Base-by-base conservation (phyloP, 768 basidiomycete genomes). In the Amanita subjunquillea region DNA sequence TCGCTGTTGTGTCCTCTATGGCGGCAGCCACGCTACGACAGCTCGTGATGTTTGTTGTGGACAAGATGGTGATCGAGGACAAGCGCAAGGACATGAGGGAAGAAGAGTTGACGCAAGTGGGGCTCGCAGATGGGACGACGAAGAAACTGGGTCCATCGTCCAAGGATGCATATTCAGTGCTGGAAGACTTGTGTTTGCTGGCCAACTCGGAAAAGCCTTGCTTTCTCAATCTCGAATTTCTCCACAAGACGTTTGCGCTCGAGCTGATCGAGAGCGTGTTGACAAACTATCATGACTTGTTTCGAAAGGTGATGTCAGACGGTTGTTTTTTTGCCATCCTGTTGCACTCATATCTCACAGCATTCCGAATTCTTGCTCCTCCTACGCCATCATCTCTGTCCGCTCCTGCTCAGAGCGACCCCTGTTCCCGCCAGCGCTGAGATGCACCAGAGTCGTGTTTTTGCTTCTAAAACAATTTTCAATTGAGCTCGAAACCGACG, bases 221-320 rank as follows among this genome's bases (percentile, higher is more conserved):
- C 50, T 90, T 96, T 61, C 73, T 96, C 54, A 83, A 85, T 57
- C 78, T 97, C 43, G 83, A 88, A 20, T 80, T 76, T 48, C 70
- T 98, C 42, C 89, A 88, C 60, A 86, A 93, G 67, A 97, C 96
- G 0, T 98, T 98, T 58, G 91, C 93, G 0, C 69, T 99, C n/a
- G 95, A 99, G 67, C 71, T 98, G 50, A 91, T 98, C 36, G 95
- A 99, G 69, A 97, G 94, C 60, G 90, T 97, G 2, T 70, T 99
- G 48, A 93, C 91, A 6, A 93, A 94, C 63, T 93, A 94, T 59
- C 84, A 91, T 56, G 77, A 75, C n/a, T 25, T 25, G 25, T 25
- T 25, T 25, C 25, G 25, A 25, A 25, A 5, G 25, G 25, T 25
- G 76, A 32, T 40, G 40, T 10, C 20, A 32, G 10, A 10, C 9